Conservation (phyloP, 345 rosid species). For the Eucalyptus brandiana region DNA sequence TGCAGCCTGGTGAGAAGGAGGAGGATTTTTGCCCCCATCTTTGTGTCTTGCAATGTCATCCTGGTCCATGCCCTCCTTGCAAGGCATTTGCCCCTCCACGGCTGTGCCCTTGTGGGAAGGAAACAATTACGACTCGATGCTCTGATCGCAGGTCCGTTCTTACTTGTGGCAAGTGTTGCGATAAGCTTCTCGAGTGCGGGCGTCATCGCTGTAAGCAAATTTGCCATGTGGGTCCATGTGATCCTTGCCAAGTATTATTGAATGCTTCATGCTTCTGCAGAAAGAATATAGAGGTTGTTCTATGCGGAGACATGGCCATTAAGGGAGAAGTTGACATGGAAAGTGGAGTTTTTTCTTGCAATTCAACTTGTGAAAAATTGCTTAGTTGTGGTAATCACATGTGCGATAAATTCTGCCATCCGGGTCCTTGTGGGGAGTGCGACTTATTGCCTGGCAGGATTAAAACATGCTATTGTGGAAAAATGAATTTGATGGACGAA, state of each 20-base stretch:
- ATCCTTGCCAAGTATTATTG: slow-evolving; percentile 55
- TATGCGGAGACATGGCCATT: slow-evolving; percentile 73
- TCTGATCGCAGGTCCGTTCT: slow-evolving; percentile 64
- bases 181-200: slow-evolving; percentile 63
- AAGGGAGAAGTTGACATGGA: slow-evolving; percentile 68
- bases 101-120: slow-evolving; percentile 82
- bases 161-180: slow-evolving; percentile 68
- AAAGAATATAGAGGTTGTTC: slow-evolving; percentile 58
- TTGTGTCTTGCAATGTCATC: slow-evolving; percentile 97
- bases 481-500: slow-evolving; percentile 54
- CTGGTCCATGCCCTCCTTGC: slow-evolving; percentile 98
- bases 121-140: slow-evolving; percentile 72
- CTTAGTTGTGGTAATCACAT: slow-evolving; percentile 67
- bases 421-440: slow-evolving; percentile 81
- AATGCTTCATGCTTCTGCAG: slow-evolving; percentile 81
- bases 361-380: slow-evolving; percentile 42
- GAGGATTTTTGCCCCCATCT: slow-evolving; percentile 80
- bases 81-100: slow-evolving; percentile 87
- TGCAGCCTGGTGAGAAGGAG: slow-evolving; percentile 10
- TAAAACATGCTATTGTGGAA: slow-evolving; percentile 75
- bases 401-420: slow-evolving; percentile 66
- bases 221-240: slow-evolving; percentile 86
- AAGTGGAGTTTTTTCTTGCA: slow-evolving; percentile 74
- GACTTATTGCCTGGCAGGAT: slow-evolving; percentile 54
- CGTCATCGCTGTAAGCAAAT: slow-evolving; percentile 62